Evolutionary conservation across 75 land plant species (phyloP).

Genomic region (Picea glauca): DNA sequence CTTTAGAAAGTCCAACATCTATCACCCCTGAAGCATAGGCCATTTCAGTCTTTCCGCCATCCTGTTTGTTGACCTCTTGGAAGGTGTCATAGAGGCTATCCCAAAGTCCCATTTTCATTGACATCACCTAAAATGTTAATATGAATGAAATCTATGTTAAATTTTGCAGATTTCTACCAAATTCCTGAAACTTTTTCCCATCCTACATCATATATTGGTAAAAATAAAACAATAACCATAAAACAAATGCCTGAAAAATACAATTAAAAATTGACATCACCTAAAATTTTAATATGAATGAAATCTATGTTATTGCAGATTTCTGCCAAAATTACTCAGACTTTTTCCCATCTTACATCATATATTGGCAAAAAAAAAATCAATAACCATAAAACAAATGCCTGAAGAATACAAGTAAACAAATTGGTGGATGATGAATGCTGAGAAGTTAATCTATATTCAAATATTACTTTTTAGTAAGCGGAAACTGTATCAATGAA

Average conservation of each 20-base stretch:
- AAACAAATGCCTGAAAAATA: constrained; percentile 4
- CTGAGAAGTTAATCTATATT: not conserved
- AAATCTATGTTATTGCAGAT: too few relatives aligned
- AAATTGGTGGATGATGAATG: not conserved
- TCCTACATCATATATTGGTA: too few relatives aligned
- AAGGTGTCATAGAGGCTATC: constrained; percentile 25
- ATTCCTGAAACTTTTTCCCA: too few relatives aligned
- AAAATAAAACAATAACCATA: not conserved
- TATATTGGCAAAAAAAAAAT: not conserved
- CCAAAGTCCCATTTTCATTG: constrained; percentile 63
- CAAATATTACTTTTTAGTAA: not conserved
- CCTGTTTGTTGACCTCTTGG: constrained; percentile 27
- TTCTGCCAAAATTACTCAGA: too few relatives aligned
- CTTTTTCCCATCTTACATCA: too few relatives aligned
- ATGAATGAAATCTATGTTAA: too few relatives aligned
- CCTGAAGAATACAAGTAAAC: constrained; percentile 1
- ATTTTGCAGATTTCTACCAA: too few relatives aligned
- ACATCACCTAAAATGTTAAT: constrained; percentile 43
- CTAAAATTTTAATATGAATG: constrained; percentile 23
- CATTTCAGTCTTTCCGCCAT: constrained; percentile 4
- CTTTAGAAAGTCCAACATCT: not conserved
- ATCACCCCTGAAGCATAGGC: not conserved
- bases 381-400: not conserved
- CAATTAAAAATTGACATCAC: constrained; percentile 33
- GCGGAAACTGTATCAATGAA: too few relatives aligned